These are phyloP conservation scores for Paecilomyces fulvus DNA, from an alignment of 2,329 filamentous ascomycete species.

Conservation along the genomic window DNA sequence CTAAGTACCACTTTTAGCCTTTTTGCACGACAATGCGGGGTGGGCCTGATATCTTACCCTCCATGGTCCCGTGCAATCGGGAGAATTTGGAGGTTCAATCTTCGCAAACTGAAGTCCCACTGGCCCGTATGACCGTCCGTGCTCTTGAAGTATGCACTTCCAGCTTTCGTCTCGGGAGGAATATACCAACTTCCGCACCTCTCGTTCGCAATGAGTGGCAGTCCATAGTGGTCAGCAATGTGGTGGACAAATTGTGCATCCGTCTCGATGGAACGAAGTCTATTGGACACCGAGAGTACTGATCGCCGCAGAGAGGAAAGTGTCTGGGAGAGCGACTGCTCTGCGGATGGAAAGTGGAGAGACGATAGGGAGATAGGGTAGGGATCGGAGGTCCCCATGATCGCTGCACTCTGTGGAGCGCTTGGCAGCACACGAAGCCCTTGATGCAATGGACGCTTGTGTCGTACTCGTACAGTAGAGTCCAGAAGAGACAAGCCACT, in stretches of 20 bases:
- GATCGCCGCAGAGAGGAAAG: conserved; percentile 66
- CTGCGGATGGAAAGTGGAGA: conserved; percentile 47
- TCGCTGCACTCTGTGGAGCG: conserved; percentile 5
- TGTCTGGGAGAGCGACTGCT: conserved; percentile 59
- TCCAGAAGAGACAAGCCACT: neutral
- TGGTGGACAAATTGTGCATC: conserved; percentile 67
- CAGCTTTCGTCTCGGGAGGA: conserved; percentile 51
- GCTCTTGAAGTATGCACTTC: conserved; percentile 91
- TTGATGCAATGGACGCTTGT: neutral
- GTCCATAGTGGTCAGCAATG: conserved; percentile 41
- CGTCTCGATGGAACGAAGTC: conserved; percentile 65
- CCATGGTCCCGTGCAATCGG: conserved; percentile 56
- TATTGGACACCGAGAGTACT: conserved; percentile 70
- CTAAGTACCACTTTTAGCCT: conserved; percentile 13
- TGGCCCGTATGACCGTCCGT: conserved; percentile 88
- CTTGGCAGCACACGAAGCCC: neutral
- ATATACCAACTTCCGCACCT: conserved; percentile 97
- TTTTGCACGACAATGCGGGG: neutral
- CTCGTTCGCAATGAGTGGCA: conserved; percentile 85
- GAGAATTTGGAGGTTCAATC: conserved; percentile 77
- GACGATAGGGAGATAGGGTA: conserved; percentile 29
- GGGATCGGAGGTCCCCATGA: conserved; percentile 19
- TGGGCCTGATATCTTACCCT: conserved; percentile 45
- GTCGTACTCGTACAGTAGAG: neutral
- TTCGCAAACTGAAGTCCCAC: conserved; percentile 80